Percentiles rank a stretch among this genome's conserved stretches.
Evolutionary conservation across 805 yeast species (phyloP).

Genomic region (Lachancea sp.): DNA sequence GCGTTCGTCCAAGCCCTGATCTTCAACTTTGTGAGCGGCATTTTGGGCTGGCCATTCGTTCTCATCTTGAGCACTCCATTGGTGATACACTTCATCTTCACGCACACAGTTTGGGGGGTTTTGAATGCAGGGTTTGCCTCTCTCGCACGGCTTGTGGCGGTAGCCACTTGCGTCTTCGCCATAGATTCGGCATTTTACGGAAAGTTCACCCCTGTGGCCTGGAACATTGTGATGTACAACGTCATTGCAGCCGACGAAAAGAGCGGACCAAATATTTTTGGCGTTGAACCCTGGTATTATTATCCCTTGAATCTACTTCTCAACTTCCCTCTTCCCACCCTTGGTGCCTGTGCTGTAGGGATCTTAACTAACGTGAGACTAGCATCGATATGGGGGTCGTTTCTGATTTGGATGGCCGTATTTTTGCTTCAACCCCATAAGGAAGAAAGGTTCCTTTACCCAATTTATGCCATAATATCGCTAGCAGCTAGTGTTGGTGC

Average conservation of each 20-base stretch:
- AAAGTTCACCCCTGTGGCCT: constrained; percentile 59
- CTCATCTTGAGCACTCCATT: constrained; percentile 59
- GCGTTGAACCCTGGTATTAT: constrained; percentile 72
- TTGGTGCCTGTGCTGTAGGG: constrained; percentile 29
- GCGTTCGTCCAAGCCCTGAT: constrained; percentile 25
- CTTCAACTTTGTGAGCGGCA: constrained; percentile 50
- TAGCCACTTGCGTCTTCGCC: constrained; percentile 18
- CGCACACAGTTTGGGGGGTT: constrained; percentile 22
- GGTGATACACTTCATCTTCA: constrained; percentile 34
- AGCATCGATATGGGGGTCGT: constrained; percentile 40
- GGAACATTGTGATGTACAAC: constrained; percentile 78
- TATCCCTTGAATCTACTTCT: constrained; percentile 62
- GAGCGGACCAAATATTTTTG: constrained; percentile 87
- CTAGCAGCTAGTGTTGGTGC: constrained; percentile 53
- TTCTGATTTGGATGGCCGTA: constrained; percentile 58
- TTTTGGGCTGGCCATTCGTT: constrained; percentile 90
- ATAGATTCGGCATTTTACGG: constrained; percentile 62
- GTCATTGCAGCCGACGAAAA: constrained; percentile 57
- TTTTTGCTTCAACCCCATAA: constrained; percentile 80
- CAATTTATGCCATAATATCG: constrained; percentile 66
- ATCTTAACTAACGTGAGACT: constrained; percentile 18
- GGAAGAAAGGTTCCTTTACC: constrained; percentile 87
- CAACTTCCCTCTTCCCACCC: constrained; percentile 54
- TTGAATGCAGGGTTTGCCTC: constrained; percentile 27
- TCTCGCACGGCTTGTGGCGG: constrained; percentile 14